These are phyloP conservation scores for Barnettozyma salicaria DNA, from an alignment of 805 yeast genomes.

Conservation along the genomic window DNA sequence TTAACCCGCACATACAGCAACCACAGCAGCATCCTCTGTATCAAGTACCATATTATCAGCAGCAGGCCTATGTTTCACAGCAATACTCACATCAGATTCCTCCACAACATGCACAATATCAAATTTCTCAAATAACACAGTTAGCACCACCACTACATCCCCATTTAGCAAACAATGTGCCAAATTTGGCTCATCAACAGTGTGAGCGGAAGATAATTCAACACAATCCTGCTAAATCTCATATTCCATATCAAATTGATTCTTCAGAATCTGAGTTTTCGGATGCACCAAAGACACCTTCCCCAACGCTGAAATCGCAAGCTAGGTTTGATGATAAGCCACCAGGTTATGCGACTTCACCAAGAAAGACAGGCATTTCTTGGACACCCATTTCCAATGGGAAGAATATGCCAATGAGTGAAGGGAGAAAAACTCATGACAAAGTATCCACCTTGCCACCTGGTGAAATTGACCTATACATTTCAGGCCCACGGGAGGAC, in stretches of 20 bases:
- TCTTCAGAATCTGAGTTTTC: conserved; percentile 31
- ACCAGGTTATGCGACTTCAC: conserved; percentile 8
- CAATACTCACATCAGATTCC: neutral
- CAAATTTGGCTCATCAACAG: neutral
- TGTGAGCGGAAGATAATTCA: no score
- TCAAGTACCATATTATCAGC: conserved; percentile 1
- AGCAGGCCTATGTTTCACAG: no score
- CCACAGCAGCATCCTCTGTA: conserved; percentile 1
- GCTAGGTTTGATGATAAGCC: conserved; percentile 19
- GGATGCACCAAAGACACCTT: conserved; percentile 34
- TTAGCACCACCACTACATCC: conserved; percentile 1
- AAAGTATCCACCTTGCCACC: conserved; percentile 68
- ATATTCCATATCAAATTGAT: conserved; percentile 7
- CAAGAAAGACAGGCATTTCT: conserved; percentile 13
- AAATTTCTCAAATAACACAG: neutral
- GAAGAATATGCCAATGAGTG: conserved; percentile 9
- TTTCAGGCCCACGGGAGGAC: conserved; percentile 71
- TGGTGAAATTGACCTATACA: conserved; percentile 80
- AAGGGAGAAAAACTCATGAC: conserved; percentile 23
- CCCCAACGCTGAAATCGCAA: conserved; percentile 39
- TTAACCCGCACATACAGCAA: conserved; percentile 4
- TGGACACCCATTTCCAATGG: conserved; percentile 25
- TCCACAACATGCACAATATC: neutral
- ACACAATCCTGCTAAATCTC: neutral
- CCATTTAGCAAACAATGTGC: neutral